Base-by-base conservation (phyloP, 2,329 filamentous ascomycete genomes). In the Thielaviopsis ethacetica region DNA sequence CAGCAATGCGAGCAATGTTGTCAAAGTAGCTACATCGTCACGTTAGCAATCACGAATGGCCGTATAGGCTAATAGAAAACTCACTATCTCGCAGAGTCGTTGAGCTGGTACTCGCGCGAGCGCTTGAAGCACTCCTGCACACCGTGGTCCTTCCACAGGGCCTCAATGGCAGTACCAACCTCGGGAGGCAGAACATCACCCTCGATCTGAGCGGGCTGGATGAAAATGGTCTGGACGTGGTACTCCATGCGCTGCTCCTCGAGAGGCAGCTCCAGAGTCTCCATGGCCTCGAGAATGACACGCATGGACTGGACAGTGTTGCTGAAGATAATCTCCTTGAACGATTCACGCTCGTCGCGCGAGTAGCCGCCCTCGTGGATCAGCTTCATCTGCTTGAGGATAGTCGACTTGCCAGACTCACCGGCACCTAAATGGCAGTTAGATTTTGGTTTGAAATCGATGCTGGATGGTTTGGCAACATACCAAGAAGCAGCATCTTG, bases 341-440 rank as follows among this genome's bases (percentile, higher is more conserved):
- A 84, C 5, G 80, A 83, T 69, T 84, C 81, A 63, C 81, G 77
- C 71, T 85, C 82, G 65, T 97, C 93, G 71, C 91, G 87, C 63
- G 93, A 97, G 77, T 97, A 98, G 66, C 93, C 91, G 64, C 93
- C 93, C 78, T 98, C 93, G 73, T 98, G 89, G 69, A 98, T 98
- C 69, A 98, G 86, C 80, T 97, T 98, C 93, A 98, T 97, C 77
- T 97, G 91, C 76, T 97, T 97, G 64, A 97, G 81, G 61, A 97
- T 91, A 1, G 91, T 97, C 9, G 91, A 96, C 73, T 97, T 97
- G 64, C 91, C 72, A 53, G 72, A 72, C 87, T 98, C 93, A 85
- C 93, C 91, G 75, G 93, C 93, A 80, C 89, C 89, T 94, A 34
- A 5, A 34, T 9, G 30, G 7, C 7, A 3, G 67, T 51, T 17